Conservation (phyloP, 768 basidiomycete species). For the Dioszegia hungarica region DNA sequence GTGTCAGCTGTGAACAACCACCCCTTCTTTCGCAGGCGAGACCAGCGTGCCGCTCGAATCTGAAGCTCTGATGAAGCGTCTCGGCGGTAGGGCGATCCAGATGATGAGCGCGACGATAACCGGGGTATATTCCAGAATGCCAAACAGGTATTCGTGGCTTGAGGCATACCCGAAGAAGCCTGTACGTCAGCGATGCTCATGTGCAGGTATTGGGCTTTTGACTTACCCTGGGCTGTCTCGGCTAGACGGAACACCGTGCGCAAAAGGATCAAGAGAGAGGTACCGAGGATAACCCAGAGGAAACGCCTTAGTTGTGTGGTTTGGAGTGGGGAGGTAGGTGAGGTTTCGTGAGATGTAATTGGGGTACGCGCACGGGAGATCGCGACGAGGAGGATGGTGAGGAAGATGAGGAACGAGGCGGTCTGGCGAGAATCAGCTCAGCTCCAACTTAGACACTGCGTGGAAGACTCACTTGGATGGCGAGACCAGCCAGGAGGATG, state of each 20-base stretch:
- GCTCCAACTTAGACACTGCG: not conserved
- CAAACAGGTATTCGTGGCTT: conserved; percentile 38
- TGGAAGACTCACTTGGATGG: conserved; percentile 39
- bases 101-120: conserved; percentile 37
- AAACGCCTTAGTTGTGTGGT: conserved; percentile 9
- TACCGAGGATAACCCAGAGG: conserved; percentile 33
- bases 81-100: conserved; percentile 25
- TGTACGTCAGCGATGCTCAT: not conserved
- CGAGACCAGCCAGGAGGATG: conserved; percentile 48
- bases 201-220: not conserved
- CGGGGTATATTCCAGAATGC: conserved; percentile 36
- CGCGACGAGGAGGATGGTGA: conserved; percentile 33
- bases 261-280: conserved; percentile 41
- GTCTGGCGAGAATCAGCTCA: conserved; percentile 16
- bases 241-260: conserved; percentile 48
- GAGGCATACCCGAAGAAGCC: conserved; percentile 39
- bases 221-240: conserved; percentile 48
- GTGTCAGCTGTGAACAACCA: too few species aligned
- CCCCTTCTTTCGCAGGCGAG: too few species aligned
- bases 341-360: not conserved
- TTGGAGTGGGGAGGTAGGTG: not conserved
- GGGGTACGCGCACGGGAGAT: conserved; percentile 28
- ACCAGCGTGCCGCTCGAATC: too few species aligned
- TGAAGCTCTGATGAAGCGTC: conserved; percentile 8
- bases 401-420: conserved; percentile 44